These are phyloP conservation scores for Jackrogersella minutella DNA, from an alignment of 495 filamentous ascomycete species.

Conservation along the genomic window DNA sequence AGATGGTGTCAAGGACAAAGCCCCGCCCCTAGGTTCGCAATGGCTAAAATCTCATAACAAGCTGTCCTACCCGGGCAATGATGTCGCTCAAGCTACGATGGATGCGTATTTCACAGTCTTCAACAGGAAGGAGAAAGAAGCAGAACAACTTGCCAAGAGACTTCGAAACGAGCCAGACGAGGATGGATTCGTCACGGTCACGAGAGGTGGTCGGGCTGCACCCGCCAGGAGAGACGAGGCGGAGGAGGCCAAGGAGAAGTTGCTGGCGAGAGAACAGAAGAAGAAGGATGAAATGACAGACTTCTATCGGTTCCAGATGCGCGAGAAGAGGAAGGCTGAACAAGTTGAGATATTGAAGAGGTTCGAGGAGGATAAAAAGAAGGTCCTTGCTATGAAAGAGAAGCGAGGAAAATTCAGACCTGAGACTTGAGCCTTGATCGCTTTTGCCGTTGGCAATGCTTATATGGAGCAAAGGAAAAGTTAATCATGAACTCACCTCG, in stretches of 20 bases:
- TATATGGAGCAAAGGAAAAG: background rate
- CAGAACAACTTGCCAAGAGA: slow-evolving; percentile 66
- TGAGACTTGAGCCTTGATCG: slow-evolving; percentile 51
- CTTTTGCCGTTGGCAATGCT: background rate
- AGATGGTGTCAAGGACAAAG: slow-evolving; percentile 61
- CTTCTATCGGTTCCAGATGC: slow-evolving; percentile 93
- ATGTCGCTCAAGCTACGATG: slow-evolving; percentile 69
- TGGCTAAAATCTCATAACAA: slow-evolving; percentile 72
- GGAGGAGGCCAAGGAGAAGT: slow-evolving; percentile 72
- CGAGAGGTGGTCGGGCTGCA: slow-evolving; percentile 75
- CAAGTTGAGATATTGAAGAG: slow-evolving; percentile 71
- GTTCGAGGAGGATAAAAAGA: slow-evolving; percentile 72
- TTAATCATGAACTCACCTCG: background rate
- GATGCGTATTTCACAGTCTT: slow-evolving; percentile 85
- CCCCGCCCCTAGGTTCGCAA: slow-evolving; percentile 64
- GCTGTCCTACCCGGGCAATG: slow-evolving; percentile 72
- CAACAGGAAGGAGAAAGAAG: slow-evolving; percentile 69
- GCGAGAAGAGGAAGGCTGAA: slow-evolving; percentile 86
- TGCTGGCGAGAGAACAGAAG: slow-evolving; percentile 73
- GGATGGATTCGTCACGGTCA: slow-evolving; percentile 95
- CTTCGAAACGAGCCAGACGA: slow-evolving; percentile 82
- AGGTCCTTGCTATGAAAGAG: slow-evolving; percentile 66
- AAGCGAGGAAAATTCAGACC: slow-evolving; percentile 66
- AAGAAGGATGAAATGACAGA: slow-evolving; percentile 71
- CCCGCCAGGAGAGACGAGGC: slow-evolving; percentile 79